Percentiles rank a stretch among this genome's conserved stretches.
Evolutionary conservation across 371 early-diverging fungal species (phyloP).

Genomic region (Dipsacomyces acuminosporus): DNA sequence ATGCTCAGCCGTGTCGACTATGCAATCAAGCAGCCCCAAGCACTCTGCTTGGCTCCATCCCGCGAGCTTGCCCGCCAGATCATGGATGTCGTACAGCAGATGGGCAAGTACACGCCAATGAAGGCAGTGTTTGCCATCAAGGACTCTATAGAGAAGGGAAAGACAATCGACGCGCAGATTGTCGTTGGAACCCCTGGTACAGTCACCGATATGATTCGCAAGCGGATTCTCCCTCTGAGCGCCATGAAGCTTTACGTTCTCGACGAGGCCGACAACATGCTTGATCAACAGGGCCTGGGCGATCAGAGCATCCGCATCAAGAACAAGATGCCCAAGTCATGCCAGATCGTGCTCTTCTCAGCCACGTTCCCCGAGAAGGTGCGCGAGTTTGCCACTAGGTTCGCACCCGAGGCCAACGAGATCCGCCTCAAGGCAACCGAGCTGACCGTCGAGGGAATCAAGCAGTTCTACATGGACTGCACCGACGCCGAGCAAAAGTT

Average conservation of each 20-base stretch:
- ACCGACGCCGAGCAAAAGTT: slow-evolving; percentile 70
- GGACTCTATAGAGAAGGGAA: slow-evolving; percentile 53
- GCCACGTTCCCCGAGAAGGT: slow-evolving; percentile 92
- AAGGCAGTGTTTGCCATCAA: slow-evolving; percentile 73
- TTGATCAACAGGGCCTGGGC: slow-evolving; percentile 81
- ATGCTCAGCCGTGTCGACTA: slow-evolving; percentile 73
- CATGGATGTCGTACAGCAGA: slow-evolving; percentile 78
- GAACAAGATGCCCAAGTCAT: slow-evolving; percentile 57
- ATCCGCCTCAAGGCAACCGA: slow-evolving; percentile 84
- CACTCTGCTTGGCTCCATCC: slow-evolving; percentile 93
- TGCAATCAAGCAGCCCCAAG: slow-evolving; percentile 59
- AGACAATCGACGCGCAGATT: slow-evolving; percentile 68
- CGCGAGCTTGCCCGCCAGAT: slow-evolving; percentile 98
- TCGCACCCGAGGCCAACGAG: slow-evolving; percentile 77
- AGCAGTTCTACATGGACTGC: slow-evolving; percentile 97
- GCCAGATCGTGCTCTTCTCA: slow-evolving; percentile 91
- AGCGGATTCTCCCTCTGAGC: slow-evolving; percentile 54
- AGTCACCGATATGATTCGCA: slow-evolving; percentile 64
- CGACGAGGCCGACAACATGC: slow-evolving; percentile 95
- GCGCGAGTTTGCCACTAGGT: slow-evolving; percentile 66
- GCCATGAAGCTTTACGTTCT: slow-evolving; percentile 74
- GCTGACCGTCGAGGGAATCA: slow-evolving; percentile 90
- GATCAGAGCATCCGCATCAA: slow-evolving; percentile 81
- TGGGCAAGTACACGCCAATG: slow-evolving; percentile 84
- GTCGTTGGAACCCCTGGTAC: slow-evolving; percentile 97